Conservation (phyloP, 306 rosid genomes). For the Heteromeles arbutifolia region DNA sequence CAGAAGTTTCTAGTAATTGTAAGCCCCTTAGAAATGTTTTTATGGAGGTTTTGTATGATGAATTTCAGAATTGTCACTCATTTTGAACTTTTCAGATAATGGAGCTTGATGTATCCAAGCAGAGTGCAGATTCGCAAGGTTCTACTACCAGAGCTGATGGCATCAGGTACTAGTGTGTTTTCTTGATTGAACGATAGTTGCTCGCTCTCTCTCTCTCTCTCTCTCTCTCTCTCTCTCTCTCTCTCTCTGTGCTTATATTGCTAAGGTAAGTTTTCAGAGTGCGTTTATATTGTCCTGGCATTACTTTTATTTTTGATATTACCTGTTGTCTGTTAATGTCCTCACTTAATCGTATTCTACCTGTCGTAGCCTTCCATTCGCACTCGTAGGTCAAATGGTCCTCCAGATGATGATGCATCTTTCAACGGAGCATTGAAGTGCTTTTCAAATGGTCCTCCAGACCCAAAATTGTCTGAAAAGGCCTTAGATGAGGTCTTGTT, state of each 20-base stretch:
- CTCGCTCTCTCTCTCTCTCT: neutral
- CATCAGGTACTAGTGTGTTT: slow-evolving; percentile 45
- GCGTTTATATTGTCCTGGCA: neutral
- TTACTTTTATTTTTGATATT: neutral
- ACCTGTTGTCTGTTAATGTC: neutral
- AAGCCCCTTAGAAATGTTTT: slow-evolving; percentile 13
- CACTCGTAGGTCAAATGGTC: slow-evolving; percentile 54
- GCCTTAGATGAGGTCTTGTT: too few relatives aligned
- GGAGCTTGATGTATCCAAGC: slow-evolving; percentile 72
- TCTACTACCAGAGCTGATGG: slow-evolving; percentile 68
- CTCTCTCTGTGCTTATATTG: slow-evolving; percentile 14
- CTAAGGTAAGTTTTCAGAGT: slow-evolving; percentile 43
- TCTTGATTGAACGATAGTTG: slow-evolving; percentile 2
- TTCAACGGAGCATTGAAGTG: slow-evolving; percentile 64
- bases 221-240: neutral
- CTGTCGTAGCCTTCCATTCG: slow-evolving; percentile 66
- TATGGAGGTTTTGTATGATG: slow-evolving; percentile 1
- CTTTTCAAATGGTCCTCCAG: slow-evolving; percentile 57
- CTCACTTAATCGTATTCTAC: slow-evolving; percentile 6
- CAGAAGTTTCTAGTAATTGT: slow-evolving; percentile 64
- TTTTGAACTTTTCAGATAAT: slow-evolving; percentile 45
- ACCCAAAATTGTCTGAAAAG: too few relatives aligned
- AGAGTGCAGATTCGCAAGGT: slow-evolving; percentile 61
- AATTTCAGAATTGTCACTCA: slow-evolving; percentile 19
- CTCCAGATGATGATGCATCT: slow-evolving; percentile 45